phyloP scores from a whole-genome alignment of 1,284 basidiomycete genomes.

The Ganoderma resinaceum region DNA sequence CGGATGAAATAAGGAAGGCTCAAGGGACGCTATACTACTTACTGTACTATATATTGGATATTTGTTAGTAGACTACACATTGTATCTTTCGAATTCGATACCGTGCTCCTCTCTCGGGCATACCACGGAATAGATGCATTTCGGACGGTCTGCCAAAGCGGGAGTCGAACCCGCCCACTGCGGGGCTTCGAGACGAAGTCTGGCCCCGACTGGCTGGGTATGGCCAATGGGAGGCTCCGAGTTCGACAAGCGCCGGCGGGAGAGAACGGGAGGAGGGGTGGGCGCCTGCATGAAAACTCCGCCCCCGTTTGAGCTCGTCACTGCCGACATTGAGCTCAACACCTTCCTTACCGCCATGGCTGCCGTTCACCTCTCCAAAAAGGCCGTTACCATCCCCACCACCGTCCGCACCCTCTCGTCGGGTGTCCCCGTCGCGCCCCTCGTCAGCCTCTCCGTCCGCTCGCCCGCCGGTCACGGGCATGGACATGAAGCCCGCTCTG shows the following conservation, averaged over 20 bases:
- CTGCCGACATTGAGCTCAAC: constrained; percentile 34
- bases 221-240: constrained; percentile 21
- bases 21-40: not conserved
- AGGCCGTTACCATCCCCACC: constrained; percentile 83
- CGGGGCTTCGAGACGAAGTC: constrained; percentile 6
- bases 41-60: constrained; percentile 5
- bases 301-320: constrained; percentile 36
- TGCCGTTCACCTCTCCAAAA: constrained; percentile 74
- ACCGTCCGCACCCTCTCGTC: constrained; percentile 81
- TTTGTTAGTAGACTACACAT: not conserved
- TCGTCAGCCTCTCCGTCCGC: constrained; percentile 74
- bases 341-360: constrained; percentile 55
- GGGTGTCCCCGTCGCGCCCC: constrained; percentile 74
- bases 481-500: constrained; percentile 71
- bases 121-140: not conserved
- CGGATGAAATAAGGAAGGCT: not conserved
- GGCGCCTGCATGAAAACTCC: constrained; percentile 35
- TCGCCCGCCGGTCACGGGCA: constrained; percentile 63
- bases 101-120: not conserved
- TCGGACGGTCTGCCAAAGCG: not conserved
- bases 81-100: not conserved
- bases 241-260: constrained; percentile 30
- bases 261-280: constrained; percentile 26
- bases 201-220: constrained; percentile 12
- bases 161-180: not conserved